These are phyloP conservation scores for Linnemannia schmuckeri DNA, from an alignment of 192 early-diverging fungal genomes.

Conservation along the genomic window DNA sequence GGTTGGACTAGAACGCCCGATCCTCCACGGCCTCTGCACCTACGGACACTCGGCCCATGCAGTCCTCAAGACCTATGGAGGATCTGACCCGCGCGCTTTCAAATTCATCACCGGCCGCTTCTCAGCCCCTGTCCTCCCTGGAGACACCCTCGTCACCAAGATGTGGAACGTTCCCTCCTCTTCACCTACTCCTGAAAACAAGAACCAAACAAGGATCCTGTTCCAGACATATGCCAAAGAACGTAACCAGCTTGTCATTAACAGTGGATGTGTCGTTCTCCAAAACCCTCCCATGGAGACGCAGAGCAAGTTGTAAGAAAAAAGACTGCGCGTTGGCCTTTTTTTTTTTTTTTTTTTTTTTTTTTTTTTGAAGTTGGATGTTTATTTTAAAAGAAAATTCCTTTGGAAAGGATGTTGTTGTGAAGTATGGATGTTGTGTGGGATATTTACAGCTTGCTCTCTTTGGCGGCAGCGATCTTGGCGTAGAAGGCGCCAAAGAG, in stretches of 20 bases:
- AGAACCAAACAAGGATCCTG: slow-evolving; percentile 57
- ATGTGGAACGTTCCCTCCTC: slow-evolving; percentile 74
- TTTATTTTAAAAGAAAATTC: background rate
- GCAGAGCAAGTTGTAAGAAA: slow-evolving; percentile 12
- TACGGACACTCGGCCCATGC: slow-evolving; percentile 70
- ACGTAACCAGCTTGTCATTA: slow-evolving; percentile 67
- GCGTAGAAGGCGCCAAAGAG: slow-evolving; percentile 40
- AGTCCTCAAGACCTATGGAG: slow-evolving; percentile 62
- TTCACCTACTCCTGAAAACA: slow-evolving; percentile 20
- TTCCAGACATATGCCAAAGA: slow-evolving; percentile 69
- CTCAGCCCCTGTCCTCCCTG: slow-evolving; percentile 76
- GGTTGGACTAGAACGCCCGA: slow-evolving; percentile 76
- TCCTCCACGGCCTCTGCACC: slow-evolving; percentile 76
- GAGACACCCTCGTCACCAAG: slow-evolving; percentile 70
- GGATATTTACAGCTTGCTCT: slow-evolving; percentile 34
- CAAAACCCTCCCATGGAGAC: background rate
- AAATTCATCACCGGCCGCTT: slow-evolving; percentile 74
- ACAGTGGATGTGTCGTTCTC: slow-evolving; percentile 64
- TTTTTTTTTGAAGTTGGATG: background rate
- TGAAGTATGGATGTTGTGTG: background rate
- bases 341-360: no score
- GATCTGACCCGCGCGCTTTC: slow-evolving; percentile 67
- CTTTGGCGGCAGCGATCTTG: slow-evolving; percentile 26
- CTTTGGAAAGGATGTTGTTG: background rate
- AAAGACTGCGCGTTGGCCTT: background rate